Base-by-base conservation (phyloP, 805 yeast genomes). In the Yamadazyma akitaensis region DNA sequence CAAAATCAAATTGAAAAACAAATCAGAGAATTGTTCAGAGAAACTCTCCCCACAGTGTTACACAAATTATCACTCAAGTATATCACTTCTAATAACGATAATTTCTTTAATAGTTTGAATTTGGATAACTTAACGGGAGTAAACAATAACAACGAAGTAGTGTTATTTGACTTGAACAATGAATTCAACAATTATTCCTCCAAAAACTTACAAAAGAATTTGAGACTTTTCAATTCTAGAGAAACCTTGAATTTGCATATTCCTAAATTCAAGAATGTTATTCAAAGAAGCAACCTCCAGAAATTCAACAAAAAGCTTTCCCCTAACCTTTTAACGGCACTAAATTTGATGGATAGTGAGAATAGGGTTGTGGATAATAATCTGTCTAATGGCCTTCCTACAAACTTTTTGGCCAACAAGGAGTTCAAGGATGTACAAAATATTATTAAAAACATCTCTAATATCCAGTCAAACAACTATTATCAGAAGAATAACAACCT, bases 1-100 rank as follows among this genome's bases (percentile, higher is more conserved):
- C 96, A 89, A 60, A 77, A 79, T 39, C 94, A 88, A 60, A 89
- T 89, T 49, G 96, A 89, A 60, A 76, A 73, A 44, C 94, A 87
- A 61, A 82, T 89, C 30, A 70, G 95, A 44, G 88, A 84, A 43
- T 70, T 89, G 51, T 89, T 89, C 65, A 73, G 94, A 50, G 96
- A 89, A 60, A 85, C 88, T 43, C 73, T 89, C 44, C 96, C 96
- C 2, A 81, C 88, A 10, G 80, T 88, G 39, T 73, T 89, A 43
- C 91, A 89, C 65, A 80, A 84, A 56, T 75, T 88, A 47, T 81
- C 89, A 31, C 80, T 85, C 57, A 80, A 78, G 54, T 89, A 69
- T 50, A 50, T 52, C 34, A 43, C 51, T 6, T 28, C 49, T 14
- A 46, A 33, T 26, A 56, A 55, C 16, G 47, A 44, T 7, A 36